These are phyloP conservation scores for Fusarium phyllophilum DNA, from an alignment of 2,329 filamentous ascomycete genomes.

Conservation along the genomic window DNA sequence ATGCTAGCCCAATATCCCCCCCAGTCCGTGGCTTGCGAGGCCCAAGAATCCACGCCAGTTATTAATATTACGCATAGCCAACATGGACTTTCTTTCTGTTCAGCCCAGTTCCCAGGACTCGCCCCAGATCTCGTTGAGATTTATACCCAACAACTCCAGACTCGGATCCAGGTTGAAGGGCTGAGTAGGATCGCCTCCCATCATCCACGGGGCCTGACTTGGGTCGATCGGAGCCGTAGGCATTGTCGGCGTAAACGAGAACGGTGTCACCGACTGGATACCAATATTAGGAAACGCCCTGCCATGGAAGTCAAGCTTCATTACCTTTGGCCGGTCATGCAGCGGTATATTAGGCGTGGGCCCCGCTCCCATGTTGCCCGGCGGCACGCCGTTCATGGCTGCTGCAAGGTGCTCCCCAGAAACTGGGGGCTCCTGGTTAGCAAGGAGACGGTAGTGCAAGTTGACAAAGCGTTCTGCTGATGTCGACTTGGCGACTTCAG, in stretches of 20 bases:
- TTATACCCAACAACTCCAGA: conserved; percentile 63
- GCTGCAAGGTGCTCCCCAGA: conserved; percentile 45
- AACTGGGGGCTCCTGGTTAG: conserved; percentile 61
- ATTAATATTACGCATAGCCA: conserved; percentile 41
- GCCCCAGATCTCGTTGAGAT: conserved; percentile 66
- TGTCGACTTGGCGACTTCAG: conserved; percentile 66
- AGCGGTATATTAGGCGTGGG: conserved; percentile 48
- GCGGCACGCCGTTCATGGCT: conserved; percentile 37
- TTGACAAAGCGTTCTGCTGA: conserved; percentile 69
- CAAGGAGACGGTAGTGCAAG: conserved; percentile 66
- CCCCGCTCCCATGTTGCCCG: conserved; percentile 42
- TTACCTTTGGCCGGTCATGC: conserved; percentile 54
- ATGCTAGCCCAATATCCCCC: conserved; percentile 13
- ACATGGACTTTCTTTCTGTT: conserved; percentile 12
- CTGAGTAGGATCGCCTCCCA: conserved; percentile 48
- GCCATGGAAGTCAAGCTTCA: conserved; percentile 42
- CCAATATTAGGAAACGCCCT: conserved; percentile 45
- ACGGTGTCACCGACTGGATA: conserved; percentile 55
- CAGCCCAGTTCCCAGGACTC: conserved; percentile 58
- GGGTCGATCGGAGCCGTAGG: conserved; percentile 50
- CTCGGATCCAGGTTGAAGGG: conserved; percentile 64
- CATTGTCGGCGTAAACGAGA: conserved; percentile 51
- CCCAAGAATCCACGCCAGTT: conserved; percentile 27
- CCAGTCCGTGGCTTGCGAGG: not conserved
- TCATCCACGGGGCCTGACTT: conserved; percentile 48